A percentile compares a stretch with the other conserved stretches of the same genome.
These are phyloP conservation scores for Phytophthora capsici DNA, from an alignment of 352 stramenopile species.

Conservation along the genomic window DNA sequence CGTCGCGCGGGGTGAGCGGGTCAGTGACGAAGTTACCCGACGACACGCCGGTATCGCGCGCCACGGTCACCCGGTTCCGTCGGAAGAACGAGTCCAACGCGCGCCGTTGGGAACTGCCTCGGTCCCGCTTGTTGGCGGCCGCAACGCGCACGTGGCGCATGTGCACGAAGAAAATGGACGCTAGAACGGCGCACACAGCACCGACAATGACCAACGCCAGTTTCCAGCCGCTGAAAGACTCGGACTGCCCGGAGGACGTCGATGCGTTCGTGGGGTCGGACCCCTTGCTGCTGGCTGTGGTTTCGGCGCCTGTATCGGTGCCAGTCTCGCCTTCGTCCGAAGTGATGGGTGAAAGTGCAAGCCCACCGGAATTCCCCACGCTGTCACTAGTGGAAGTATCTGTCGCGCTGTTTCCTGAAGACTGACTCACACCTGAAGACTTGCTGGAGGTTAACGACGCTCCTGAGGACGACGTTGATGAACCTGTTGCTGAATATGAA, in stretches of 20 bases:
- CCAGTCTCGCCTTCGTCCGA: constrained; percentile 25
- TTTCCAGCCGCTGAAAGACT: constrained; percentile 42
- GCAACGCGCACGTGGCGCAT: constrained; percentile 38
- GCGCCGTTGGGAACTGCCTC: constrained; percentile 50
- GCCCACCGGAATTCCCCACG: constrained; percentile 17
- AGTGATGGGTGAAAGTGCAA: constrained; percentile 47
- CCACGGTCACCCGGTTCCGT: constrained; percentile 50
- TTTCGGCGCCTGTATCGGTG: constrained; percentile 6
- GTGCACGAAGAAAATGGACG: constrained; percentile 68
- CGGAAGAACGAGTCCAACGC: constrained; percentile 62
- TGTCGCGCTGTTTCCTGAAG: constrained; percentile 1
- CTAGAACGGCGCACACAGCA: constrained; percentile 50
- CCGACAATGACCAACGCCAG: constrained; percentile 55
- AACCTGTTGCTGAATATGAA: constrained; percentile 16
- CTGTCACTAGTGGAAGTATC: constrained; percentile 20
- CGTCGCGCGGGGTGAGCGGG: constrained; percentile 40
- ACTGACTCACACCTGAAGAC: constrained; percentile 4
- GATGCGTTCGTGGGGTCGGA: constrained; percentile 22
- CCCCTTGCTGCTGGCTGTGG: neutral
- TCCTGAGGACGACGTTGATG: constrained; percentile 4
- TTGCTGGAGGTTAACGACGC: constrained; percentile 5
- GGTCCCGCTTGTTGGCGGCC: constrained; percentile 30
- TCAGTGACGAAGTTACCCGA: constrained; percentile 35
- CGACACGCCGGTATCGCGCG: constrained; percentile 24
- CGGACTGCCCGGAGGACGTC: constrained; percentile 21